Conservation (phyloP, 2,329 filamentous ascomycete genomes). For the Aspergillus sojae region DNA sequence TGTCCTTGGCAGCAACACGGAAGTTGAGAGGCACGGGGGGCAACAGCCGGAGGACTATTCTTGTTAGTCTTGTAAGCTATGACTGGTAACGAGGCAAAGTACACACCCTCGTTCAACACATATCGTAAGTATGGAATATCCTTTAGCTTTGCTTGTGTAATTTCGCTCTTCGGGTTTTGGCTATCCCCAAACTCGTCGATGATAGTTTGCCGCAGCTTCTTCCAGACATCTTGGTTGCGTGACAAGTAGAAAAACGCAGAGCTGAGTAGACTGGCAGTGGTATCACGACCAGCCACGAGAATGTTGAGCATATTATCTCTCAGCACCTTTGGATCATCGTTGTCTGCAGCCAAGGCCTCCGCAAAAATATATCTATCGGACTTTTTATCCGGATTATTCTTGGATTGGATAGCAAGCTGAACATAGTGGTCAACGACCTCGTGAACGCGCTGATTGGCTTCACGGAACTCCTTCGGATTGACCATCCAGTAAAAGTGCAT, state of each 20-base stretch:
- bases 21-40: slow-evolving; percentile 51
- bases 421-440: slow-evolving; percentile 56
- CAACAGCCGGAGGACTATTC: slow-evolving; percentile 44
- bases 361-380: slow-evolving; percentile 52
- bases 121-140: slow-evolving; percentile 44
- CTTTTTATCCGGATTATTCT: slow-evolving; percentile 35
- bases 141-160: slow-evolving; percentile 49
- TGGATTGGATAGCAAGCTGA: slow-evolving; percentile 43
- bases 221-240: slow-evolving; percentile 39
- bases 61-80: neutral
- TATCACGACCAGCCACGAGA: slow-evolving; percentile 56
- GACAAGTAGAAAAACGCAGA: slow-evolving; percentile 53
- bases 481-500: slow-evolving; percentile 42
- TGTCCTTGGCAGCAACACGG: slow-evolving; percentile 44
- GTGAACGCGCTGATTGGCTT: slow-evolving; percentile 46
- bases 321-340: slow-evolving; percentile 48
- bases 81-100: neutral
- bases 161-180: slow-evolving; percentile 35
- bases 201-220: slow-evolving; percentile 39
- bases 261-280: slow-evolving; percentile 50
- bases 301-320: slow-evolving; percentile 55
- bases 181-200: slow-evolving; percentile 47
- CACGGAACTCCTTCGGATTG: slow-evolving; percentile 42
- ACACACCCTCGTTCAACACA: slow-evolving; percentile 40
- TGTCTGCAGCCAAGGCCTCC: slow-evolving; percentile 51